phyloP scores from a whole-genome alignment of 192 early-diverging fungal genomes.

The Podila epigama region DNA sequence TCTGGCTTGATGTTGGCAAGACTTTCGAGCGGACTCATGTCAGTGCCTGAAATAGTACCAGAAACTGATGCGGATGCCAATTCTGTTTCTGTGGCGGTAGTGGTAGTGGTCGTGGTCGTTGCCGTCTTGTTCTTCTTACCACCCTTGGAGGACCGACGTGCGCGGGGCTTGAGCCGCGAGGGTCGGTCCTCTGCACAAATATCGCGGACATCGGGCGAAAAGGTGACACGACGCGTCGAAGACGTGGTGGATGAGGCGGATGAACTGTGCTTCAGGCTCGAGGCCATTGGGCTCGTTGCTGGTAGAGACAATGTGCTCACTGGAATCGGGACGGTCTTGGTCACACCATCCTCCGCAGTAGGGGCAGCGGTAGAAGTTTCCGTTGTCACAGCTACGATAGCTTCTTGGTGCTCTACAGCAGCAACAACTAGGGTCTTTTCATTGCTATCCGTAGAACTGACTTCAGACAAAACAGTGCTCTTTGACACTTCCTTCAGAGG shows the following conservation, averaged over 20 bases:
- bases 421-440: background rate
- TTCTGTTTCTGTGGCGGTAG: too few species aligned
- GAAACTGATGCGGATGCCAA: too few species aligned
- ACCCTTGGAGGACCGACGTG: background rate
- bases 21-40: constrained; percentile 13
- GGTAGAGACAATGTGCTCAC: constrained; percentile 5
- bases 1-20: background rate
- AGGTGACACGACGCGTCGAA: constrained; percentile 22
- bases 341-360: background rate
- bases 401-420: too few species aligned
- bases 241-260: constrained; percentile 1
- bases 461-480: too few species aligned
- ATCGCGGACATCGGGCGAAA: constrained; percentile 36
- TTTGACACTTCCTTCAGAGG: background rate
- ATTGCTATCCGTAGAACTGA: too few species aligned
- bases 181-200: constrained; percentile 2
- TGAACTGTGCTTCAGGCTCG: constrained; percentile 15
- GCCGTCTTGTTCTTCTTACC: background rate
- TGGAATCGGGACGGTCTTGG: background rate
- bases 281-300: background rate
- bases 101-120: too few species aligned
- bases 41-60: too few species aligned
- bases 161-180: background rate
- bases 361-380: background rate
- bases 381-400: constrained; percentile 4